Base-by-base conservation (phyloP, 345 rosid genomes). In the Psidium guajava region DNA sequence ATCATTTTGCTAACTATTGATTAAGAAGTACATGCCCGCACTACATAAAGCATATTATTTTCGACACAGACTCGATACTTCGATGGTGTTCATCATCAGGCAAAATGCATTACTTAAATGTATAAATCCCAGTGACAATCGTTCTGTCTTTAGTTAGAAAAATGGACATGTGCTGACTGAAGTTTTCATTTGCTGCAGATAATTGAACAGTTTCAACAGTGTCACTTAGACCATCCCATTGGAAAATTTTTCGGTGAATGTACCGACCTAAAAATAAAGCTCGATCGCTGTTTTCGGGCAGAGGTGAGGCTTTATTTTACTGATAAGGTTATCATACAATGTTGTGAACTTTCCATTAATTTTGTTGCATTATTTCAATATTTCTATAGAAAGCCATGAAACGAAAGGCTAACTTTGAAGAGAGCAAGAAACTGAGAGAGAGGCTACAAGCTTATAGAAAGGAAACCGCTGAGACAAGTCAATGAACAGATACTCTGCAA, bases 241-340 rank as follows among this genome's bases (percentile, higher is more conserved):
- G 93, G 90, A 40, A 97, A 96, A 87, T 94, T 97, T 91, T 94
- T 95, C 4, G 99, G 99, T 44, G 91, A 96, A 11, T 97, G 99
- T 84, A 96, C 98, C 1, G 93, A 94, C 22, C 93, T 95, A 54
- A 94, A 94, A 88, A 87, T 95, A 80, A 95, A 97, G 92, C 98
- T 95, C 14, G 98, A 95, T 89, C 93, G 90, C 24, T 95, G 96
- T 88, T 97, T 97, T 77, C 96, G 98, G 22, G 92, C 90, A 80
- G 99, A 97, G 92, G 99, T 92, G 86, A 88, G 92, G 85, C 28
- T 0, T 40, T 28, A 22, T 59, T 61, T 15, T 49, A 16, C 82
- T n/a, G 50, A 25, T 11, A 3, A 16, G 28, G 55, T 84, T 82
- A 5, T 6, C 59, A 47, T 55, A 55, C 53, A 28, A 61, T 82